A percentile compares a stretch with the other conserved stretches of the same genome.
These are phyloP conservation scores for Globisporangium rhizosaccharum DNA, from an alignment of 352 stramenopile species.

Conservation along the genomic window DNA sequence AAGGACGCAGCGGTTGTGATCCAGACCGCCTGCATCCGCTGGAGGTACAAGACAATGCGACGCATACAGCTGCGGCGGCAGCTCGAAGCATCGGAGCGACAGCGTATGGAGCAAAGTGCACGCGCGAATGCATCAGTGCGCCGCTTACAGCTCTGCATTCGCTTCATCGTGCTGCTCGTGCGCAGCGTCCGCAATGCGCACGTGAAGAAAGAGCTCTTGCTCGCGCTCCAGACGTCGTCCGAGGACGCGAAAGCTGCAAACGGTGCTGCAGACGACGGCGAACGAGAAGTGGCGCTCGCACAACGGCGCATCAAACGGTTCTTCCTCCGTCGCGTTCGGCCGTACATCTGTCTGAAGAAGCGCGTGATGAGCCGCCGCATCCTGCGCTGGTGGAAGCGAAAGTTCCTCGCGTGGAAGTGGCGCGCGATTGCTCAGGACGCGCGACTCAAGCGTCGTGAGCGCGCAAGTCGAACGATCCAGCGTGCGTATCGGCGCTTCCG, in stretches of 20 bases:
- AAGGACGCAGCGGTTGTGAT: neutral
- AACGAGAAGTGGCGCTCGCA: conserved; percentile 17
- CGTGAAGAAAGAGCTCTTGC: conserved; percentile 33
- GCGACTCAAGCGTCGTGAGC: conserved; percentile 11
- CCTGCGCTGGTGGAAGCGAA: conserved; percentile 38
- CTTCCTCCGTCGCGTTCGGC: conserved; percentile 35
- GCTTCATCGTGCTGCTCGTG: conserved; percentile 33
- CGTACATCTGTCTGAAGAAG: conserved; percentile 42
- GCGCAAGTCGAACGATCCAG: conserved; percentile 43
- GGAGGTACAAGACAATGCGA: neutral
- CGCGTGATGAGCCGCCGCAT: conserved; percentile 41
- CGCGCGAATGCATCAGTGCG: conserved; percentile 5
- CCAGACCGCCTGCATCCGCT: neutral
- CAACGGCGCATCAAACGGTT: conserved; percentile 38
- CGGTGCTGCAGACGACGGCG: neutral
- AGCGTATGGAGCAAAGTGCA: conserved; percentile 1
- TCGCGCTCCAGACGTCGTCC: conserved; percentile 27
- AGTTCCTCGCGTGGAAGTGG: conserved; percentile 21
- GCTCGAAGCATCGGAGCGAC: conserved; percentile 4
- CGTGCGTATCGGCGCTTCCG: conserved; percentile 24
- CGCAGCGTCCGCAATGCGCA: conserved; percentile 23
- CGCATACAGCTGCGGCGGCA: neutral
- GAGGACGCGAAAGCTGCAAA: conserved; percentile 27
- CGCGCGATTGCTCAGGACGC: conserved; percentile 11
- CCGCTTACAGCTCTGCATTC: conserved; percentile 21